Base-by-base conservation (phyloP, 169 alveolate genomes). In the Cryptosporidium ryanae region DNA sequence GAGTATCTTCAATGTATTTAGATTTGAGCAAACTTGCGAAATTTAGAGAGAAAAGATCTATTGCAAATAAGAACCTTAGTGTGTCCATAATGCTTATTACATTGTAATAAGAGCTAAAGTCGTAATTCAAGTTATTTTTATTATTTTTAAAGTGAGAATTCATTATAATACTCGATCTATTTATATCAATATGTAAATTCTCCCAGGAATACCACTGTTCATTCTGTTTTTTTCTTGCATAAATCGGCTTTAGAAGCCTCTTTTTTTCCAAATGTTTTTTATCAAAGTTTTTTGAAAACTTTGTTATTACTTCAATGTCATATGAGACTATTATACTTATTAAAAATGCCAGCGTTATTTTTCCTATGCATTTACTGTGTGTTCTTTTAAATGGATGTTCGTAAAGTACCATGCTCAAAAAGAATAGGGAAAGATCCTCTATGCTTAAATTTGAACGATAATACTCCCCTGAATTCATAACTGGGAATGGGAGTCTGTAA, bases 181-280 rank as follows among this genome's bases (percentile, higher is more conserved):
- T 76, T n/a, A 52, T 38, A 46, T 76, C 87, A 29, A 76, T 76
- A 55, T 59, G 44, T 44, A 55, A 44, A 38, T 61, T 76, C 59
- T 76, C 87, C 87, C 87, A 76, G 43, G 87, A 61, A 61, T 76
- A 76, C 87, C 87, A 76, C 34, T 76, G 87, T 44, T 76, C 87
- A 76, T 49, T 59, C 13, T 76, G 71, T 2, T 76, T 31, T 23
- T 46, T 76, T 48, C 71, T 76, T 2, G 87, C 55, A 76, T 76
- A 76, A 32, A 68, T 68, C 10, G 83, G 83, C 15, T 55, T 55
- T 23, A 76, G 59, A 23, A 59, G n/a, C 15, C 71, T 76, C 7
- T 76, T 76, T 34, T 76, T 55, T 32, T 76, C 87, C 25, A 57
- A 52, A 13, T 70, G 65, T 38, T 59, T 52, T 21, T 76, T 76